These are phyloP conservation scores for Fusarium sp. DNA, from an alignment of 2,329 filamentous ascomycete genomes.

Conservation along the genomic window DNA sequence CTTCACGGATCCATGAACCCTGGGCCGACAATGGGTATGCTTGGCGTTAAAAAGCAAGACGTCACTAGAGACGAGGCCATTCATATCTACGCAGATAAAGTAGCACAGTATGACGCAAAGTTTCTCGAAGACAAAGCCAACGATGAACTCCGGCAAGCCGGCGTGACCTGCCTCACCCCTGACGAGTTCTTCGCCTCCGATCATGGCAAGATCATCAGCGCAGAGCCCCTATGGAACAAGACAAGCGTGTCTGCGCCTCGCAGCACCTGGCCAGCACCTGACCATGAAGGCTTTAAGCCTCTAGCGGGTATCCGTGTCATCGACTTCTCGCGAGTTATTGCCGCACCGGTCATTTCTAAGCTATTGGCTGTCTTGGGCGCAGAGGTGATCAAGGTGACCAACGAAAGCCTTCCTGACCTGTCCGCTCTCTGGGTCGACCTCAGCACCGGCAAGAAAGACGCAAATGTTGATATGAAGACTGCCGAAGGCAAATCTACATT, in stretches of 20 bases:
- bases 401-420: slow-evolving; percentile 46
- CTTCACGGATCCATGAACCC: slow-evolving; percentile 50
- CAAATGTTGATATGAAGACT: slow-evolving; percentile 48
- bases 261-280: slow-evolving; percentile 23
- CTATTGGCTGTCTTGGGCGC: slow-evolving; percentile 49
- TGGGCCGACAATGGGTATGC: slow-evolving; percentile 45
- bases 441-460: slow-evolving; percentile 50
- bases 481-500: slow-evolving; percentile 39
- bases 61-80: slow-evolving; percentile 46
- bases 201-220: slow-evolving; percentile 23
- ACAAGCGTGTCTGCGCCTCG: slow-evolving; percentile 32
- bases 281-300: slow-evolving; percentile 26
- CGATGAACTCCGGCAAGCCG: slow-evolving; percentile 49
- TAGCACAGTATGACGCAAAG: slow-evolving; percentile 42
- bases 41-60: slow-evolving; percentile 43
- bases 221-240: background rate
- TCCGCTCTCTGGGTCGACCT: slow-evolving; percentile 48
- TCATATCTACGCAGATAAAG: slow-evolving; percentile 33
- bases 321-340: slow-evolving; percentile 51
- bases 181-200: slow-evolving; percentile 47
- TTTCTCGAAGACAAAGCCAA: slow-evolving; percentile 48
- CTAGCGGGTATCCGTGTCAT: slow-evolving; percentile 50
- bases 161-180: slow-evolving; percentile 47
- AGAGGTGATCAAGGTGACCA: slow-evolving; percentile 49
- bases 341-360: slow-evolving; percentile 48